These are phyloP conservation scores for Chlamydomonas incerta DNA, from an alignment of 139 green algal species.

Conservation along the genomic window DNA sequence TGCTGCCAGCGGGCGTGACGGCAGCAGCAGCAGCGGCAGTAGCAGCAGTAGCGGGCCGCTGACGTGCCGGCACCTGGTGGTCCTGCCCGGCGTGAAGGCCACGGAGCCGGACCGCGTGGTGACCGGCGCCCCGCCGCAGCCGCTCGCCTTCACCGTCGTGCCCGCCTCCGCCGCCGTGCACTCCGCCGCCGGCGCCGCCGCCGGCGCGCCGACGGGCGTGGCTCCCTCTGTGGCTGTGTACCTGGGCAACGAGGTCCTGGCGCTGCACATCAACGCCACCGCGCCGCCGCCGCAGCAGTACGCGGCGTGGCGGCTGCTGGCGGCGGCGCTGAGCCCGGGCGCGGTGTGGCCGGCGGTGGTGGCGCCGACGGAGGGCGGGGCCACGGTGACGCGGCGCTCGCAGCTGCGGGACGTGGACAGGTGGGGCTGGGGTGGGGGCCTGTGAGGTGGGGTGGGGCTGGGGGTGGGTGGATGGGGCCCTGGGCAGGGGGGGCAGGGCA, in stretches of 20 bases:
- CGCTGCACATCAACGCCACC: neutral
- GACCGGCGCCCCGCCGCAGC: too few relatives aligned
- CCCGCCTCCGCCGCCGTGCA: too few relatives aligned
- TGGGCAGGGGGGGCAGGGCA: neutral
- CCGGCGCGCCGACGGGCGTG: too few relatives aligned
- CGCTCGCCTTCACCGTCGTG: too few relatives aligned
- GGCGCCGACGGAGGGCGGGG: neutral
- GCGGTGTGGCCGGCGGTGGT: constrained; percentile 4
- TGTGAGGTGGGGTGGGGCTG: neutral
- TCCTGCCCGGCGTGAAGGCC: neutral
- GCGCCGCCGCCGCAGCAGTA: constrained; percentile 27
- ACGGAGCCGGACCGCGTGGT: too few relatives aligned
- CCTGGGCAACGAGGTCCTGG: neutral
- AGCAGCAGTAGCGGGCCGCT: too few relatives aligned
- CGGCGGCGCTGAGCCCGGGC: neutral
- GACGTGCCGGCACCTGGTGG: too few relatives aligned
- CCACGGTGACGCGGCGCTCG: neutral
- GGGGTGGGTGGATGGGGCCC: neutral
- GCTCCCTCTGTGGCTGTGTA: neutral
- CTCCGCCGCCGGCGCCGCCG: neutral
- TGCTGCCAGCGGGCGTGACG: too few relatives aligned
- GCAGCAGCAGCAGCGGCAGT: neutral
- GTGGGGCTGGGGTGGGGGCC: neutral
- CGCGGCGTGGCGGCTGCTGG: neutral
- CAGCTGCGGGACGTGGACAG: constrained; percentile 16